A percentile compares a stretch with the other conserved stretches of the same genome.
Conservation (phyloP, 805 yeast genomes). For the Saturnispora mendoncae region DNA sequence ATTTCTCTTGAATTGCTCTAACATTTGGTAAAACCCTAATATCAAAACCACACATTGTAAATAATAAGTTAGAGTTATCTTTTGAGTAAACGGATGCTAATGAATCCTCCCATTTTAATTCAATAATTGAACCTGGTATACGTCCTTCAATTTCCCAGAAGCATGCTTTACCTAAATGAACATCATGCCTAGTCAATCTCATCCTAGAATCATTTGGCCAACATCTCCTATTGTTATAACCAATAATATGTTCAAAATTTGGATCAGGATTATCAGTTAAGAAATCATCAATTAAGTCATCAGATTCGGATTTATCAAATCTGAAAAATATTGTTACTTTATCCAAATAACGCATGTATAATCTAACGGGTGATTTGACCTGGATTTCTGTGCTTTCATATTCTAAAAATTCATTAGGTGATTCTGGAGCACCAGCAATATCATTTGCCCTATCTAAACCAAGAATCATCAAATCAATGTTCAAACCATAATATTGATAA, state of each 20-base stretch:
- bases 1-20: constrained; percentile 41
- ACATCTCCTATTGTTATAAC: constrained; percentile 80
- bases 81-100: constrained; percentile 82
- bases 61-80: constrained; percentile 81
- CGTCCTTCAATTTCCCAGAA: constrained; percentile 84
- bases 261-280: constrained; percentile 87
- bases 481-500: constrained; percentile 82
- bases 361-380: constrained; percentile 61
- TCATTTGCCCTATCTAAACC: constrained; percentile 86
- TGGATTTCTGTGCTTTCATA: constrained; percentile 54
- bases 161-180: constrained; percentile 82
- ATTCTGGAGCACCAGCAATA: constrained; percentile 65
- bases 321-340: constrained; percentile 71
- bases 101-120: constrained; percentile 70
- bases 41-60: constrained; percentile 93
- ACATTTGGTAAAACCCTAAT: constrained; percentile 74
- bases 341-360: constrained; percentile 79
- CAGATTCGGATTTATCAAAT: constrained; percentile 64
- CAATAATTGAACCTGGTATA: constrained; percentile 65
- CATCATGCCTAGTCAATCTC: constrained; percentile 86
- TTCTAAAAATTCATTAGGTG: constrained; percentile 73
- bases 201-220: constrained; percentile 94
- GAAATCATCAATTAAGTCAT: constrained; percentile 65
- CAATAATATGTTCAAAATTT: constrained; percentile 75
- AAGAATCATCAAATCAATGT: constrained; percentile 68